Conservation (phyloP, 495 filamentous ascomycete species). For the Xylaria curta region DNA sequence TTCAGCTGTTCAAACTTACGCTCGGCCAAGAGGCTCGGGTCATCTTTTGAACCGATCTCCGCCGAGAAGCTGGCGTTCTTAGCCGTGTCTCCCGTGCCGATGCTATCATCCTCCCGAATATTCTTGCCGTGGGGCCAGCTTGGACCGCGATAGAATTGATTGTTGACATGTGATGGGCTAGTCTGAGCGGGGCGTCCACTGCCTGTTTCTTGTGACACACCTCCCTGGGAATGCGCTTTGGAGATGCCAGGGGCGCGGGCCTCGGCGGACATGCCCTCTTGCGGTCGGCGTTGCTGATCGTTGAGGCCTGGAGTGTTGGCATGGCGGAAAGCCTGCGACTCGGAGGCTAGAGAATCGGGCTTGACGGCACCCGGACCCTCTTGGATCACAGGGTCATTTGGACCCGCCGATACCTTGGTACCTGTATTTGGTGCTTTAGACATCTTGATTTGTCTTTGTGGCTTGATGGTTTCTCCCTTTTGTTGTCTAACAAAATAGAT, state of each 20-base stretch:
- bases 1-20: constrained; percentile 26
- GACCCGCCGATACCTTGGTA: constrained; percentile 38
- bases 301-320: constrained; percentile 28
- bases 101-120: constrained; percentile 46
- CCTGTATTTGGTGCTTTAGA: constrained; percentile 37
- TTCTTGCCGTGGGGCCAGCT: constrained; percentile 53
- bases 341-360: constrained; percentile 47
- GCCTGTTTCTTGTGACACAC: constrained; percentile 19
- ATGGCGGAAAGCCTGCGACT: constrained; percentile 40
- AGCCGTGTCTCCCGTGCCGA: constrained; percentile 34
- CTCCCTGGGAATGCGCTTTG: neutral
- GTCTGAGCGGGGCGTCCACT: neutral
- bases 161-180: constrained; percentile 40
- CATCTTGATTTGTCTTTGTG: constrained; percentile 29
- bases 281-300: constrained; percentile 20
- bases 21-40: constrained; percentile 43
- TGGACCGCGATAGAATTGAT: too few relatives aligned
- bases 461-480: constrained; percentile 18
- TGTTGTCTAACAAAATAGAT: neutral
- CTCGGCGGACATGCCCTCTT: constrained; percentile 16
- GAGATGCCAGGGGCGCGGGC: constrained; percentile 7
- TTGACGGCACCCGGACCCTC: constrained; percentile 44
- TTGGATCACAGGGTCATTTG: constrained; percentile 36
- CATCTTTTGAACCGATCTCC: constrained; percentile 47
- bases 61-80: constrained; percentile 40